A percentile compares a stretch with the other conserved stretches of the same genome.
Conservation (phyloP, 1,139 yeast species). For the Saccharomyces hybrid region DNA sequence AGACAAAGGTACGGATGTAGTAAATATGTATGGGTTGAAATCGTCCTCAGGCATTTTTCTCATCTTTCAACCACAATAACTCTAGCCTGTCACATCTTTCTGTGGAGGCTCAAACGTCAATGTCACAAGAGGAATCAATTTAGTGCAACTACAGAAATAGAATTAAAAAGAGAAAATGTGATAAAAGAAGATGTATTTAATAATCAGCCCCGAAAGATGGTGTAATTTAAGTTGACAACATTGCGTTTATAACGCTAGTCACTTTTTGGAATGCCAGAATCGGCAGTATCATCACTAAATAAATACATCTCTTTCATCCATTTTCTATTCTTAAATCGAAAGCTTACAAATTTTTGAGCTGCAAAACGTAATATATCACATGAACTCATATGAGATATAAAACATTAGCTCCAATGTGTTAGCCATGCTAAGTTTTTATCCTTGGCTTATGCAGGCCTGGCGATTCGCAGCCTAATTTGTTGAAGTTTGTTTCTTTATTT, state of each 20-base stretch:
- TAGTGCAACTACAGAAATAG: too few relatives aligned
- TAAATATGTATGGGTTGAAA: too few relatives aligned
- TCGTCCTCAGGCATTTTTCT: too few relatives aligned
- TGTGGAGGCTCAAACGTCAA: too few relatives aligned
- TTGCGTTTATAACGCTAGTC: conserved; percentile 30
- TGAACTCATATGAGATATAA: conserved; percentile 5
- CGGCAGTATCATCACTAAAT: conserved; percentile 32
- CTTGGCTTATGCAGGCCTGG: too few relatives aligned
- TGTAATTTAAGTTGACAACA: conserved; percentile 33
- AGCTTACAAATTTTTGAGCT: not conserved
- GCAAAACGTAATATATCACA: not conserved
- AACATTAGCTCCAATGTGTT: not conserved
- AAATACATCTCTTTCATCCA: not conserved
- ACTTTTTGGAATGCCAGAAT: conserved; percentile 27
- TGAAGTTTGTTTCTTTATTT: too few relatives aligned
- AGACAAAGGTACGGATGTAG: too few relatives aligned
- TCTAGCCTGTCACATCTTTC: too few relatives aligned
- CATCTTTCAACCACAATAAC: too few relatives aligned
- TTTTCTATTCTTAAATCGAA: not conserved
- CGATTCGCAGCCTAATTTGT: too few relatives aligned
- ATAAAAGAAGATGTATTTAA: not conserved
- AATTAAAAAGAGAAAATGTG: not conserved
- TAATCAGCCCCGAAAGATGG: conserved; percentile 36
- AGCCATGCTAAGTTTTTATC: too few relatives aligned
- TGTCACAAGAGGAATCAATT: too few relatives aligned